Base-by-base conservation (phyloP, 345 rosid species). In the thale cress (Arabidopsis thaliana) region DNA sequence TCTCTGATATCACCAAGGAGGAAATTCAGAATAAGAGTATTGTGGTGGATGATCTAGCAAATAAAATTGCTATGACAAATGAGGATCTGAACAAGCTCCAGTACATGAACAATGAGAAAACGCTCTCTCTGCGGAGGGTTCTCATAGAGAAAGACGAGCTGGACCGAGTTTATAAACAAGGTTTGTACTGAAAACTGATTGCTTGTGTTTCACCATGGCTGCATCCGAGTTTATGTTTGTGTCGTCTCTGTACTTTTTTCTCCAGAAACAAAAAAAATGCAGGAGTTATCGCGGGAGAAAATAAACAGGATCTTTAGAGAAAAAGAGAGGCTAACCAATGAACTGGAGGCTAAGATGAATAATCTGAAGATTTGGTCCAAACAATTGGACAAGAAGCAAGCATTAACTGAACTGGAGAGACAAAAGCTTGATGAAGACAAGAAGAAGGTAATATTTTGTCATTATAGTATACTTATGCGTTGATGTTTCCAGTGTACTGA, bases 391-490 rank as follows among this genome's bases (percentile, higher is more conserved):
- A 89, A 89, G 67, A 89, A 85, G 38, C 93, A 93, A 85, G 85
- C 90, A 8, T 34, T 88, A 16, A 91, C 97, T 46, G 98, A 89
- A 78, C 86, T 87, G 40, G 98, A 93, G 80, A 84, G 89, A 69
- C 89, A 87, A 80, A 86, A 83, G 79, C 96, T 91, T 73, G 90
- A 89, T 37, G 97, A 89, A 71, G 98, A 89, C 20, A 91, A 76
- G 85, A 81, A 81, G 84, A 84, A 85, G 91, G 98, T 88, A 53
- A 66, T 30, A 50, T 42, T 74, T 65, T n/a, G 72, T 45, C 23
- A 46, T 57, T 58, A 8, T 49, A 59, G 42, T 69, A 14, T 44
- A 42, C 55, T 61, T 25, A 69, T 8, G 61, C 48, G 9, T 59
- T 30, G 55, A 38, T 49, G 51, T 11, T 23, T 64, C 72, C 28